Conservation (phyloP, 768 basidiomycete species). For the Trametes cubensis region DNA sequence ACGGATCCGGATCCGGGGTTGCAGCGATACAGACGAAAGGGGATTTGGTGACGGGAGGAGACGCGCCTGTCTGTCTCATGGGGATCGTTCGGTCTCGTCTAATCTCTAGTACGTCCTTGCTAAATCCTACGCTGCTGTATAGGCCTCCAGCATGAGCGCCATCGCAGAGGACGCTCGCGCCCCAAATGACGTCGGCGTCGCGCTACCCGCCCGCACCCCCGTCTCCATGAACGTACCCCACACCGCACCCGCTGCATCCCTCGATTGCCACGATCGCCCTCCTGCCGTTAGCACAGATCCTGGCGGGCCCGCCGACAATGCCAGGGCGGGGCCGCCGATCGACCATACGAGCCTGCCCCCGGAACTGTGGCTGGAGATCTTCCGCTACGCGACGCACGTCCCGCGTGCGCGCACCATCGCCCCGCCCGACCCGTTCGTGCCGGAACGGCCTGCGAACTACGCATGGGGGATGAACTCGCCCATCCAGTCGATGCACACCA, state of each 20-base stretch:
- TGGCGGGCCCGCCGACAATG: not conserved
- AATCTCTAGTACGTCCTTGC: not conserved
- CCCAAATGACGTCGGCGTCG: slow-evolving; percentile 2
- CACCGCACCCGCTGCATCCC: not conserved
- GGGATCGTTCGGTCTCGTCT: not conserved
- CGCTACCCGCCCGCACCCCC: not conserved
- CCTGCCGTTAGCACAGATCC: not conserved
- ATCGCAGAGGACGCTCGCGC: slow-evolving; percentile 13
- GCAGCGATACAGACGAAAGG: too few species aligned
- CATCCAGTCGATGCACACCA: slow-evolving; percentile 49
- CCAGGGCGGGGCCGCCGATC: not conserved
- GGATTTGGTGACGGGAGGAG: too few species aligned
- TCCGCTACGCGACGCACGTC: slow-evolving; percentile 56
- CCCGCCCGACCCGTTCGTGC: slow-evolving; percentile 50
- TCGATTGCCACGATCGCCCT: not conserved
- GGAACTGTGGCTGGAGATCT: slow-evolving; percentile 60
- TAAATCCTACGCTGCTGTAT: slow-evolving; percentile 1
- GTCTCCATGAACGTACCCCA: not conserved
- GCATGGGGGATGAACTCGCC: slow-evolving; percentile 52
- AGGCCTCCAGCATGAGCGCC: slow-evolving; percentile 1
- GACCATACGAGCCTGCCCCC: slow-evolving; percentile 33
- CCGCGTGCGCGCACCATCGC: slow-evolving; percentile 46
- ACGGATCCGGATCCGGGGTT: too few species aligned
- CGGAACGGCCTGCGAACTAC: slow-evolving; percentile 44
- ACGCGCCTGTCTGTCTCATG: not conserved